A percentile compares a stretch with the other conserved stretches of the same genome.
phyloP scores from a whole-genome alignment of 345 rosid species.

The Carallia pectinifolia region DNA sequence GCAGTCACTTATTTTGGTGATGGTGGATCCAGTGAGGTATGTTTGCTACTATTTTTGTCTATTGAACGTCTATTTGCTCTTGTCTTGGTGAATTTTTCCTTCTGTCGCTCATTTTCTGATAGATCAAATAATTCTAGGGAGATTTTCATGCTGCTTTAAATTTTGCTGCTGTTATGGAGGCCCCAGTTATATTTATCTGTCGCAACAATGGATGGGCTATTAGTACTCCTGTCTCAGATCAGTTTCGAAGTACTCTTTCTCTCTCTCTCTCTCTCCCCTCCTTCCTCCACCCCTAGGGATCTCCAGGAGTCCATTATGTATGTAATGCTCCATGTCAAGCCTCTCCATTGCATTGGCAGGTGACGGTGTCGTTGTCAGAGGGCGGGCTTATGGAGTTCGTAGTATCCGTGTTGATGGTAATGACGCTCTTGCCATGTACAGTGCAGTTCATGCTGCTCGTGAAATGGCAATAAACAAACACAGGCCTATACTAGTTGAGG shows the following conservation, averaged over 20 bases:
- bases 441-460: constrained; percentile 71
- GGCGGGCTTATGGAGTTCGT: constrained; percentile 76
- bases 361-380: constrained; percentile 81
- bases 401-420: constrained; percentile 93
- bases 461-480: constrained; percentile 65
- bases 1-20: constrained; percentile 72
- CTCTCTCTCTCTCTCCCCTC: not conserved
- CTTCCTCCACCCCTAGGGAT: not conserved
- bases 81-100: not conserved
- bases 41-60: not conserved
- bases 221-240: constrained; percentile 76
- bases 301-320: too few relatives aligned
- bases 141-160: constrained; percentile 79
- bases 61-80: not conserved
- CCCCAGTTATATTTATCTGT: constrained; percentile 77
- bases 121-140: constrained; percentile 45
- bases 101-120: constrained; percentile 15
- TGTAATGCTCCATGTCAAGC: not conserved
- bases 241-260: constrained; percentile 63
- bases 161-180: constrained; percentile 76
- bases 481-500: constrained; percentile 85
- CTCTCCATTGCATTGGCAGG: constrained; percentile 38
- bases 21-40: constrained; percentile 83
- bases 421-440: constrained; percentile 84
- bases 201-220: constrained; percentile 95